Base-by-base conservation (phyloP, 352 stramenopile genomes). In the Pythium apleroticum region DNA sequence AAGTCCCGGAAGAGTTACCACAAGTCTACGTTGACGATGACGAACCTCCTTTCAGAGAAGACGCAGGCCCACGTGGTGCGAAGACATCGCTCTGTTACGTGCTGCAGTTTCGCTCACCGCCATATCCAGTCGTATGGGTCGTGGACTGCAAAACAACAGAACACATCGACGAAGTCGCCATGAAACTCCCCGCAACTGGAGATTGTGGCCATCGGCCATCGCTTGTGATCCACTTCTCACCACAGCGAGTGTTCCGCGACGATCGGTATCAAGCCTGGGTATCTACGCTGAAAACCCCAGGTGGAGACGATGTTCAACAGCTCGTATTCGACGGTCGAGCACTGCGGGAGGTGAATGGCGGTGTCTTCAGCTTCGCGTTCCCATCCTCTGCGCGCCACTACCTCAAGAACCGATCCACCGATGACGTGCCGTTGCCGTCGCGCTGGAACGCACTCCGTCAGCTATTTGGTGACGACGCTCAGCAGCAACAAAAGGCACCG, bases 331-430 rank as follows among this genome's bases (percentile, higher is more conserved):
- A 88, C 20, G 73, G 69, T 0, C n/a, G 35, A 10, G 55, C 62
- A 4, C 67, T 91, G 0, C 65, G 75, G 33, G 52, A 57, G 8
- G 69, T 72, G 1, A 66, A 61, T 7, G 60, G 69, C 7, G 76
- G 80, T 15, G 71, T 77, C 4, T 91, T 84, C 63, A 80, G 80
- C 54, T 86, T 83, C 46, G 72, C 73, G 11, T 89, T 89, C 45
- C 48, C 68, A 27, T 69, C 80, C 11, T 88, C 82, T 0, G 75
- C 75, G 2, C 76, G 72, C 24, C 45, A 68, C 31, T 75, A 52
- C 31, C 19, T 71, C 12, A 52, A 37, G 33, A 49, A 63, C 9
- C 52, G 60, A 19, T 22, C 30, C 9, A 14, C 19, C 15, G 33
- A 57, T 12, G 28, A 41, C 5, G 11, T 59, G 0, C 59, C 27